A percentile compares a stretch with the other conserved stretches of the same genome.
These are phyloP conservation scores for Xylaria sp. DNA, from an alignment of 2,329 filamentous ascomycete species.

Conservation along the genomic window DNA sequence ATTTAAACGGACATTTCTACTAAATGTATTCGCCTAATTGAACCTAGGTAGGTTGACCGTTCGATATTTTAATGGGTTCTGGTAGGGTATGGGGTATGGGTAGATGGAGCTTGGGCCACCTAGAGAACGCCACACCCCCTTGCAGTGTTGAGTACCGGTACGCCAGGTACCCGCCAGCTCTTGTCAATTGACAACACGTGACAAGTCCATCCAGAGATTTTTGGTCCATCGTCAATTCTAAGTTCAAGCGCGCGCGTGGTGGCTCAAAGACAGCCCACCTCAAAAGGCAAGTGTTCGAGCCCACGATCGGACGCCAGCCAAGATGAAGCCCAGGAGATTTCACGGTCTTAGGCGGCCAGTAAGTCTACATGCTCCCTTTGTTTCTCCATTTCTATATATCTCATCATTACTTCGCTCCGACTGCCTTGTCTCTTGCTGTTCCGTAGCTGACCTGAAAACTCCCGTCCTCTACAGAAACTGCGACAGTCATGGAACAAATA, in stretches of 20 bases:
- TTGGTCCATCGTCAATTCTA: constrained; percentile 25
- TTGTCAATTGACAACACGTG: constrained; percentile 39
- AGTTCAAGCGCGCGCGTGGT: background rate
- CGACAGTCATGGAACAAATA: constrained; percentile 98
- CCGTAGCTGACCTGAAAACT: constrained; percentile 20
- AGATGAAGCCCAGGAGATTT: constrained; percentile 69
- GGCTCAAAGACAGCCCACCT: constrained; percentile 17
- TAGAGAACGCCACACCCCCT: too few relatives aligned
- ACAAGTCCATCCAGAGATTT: constrained; percentile 41
- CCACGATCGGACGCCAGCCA: constrained; percentile 43
- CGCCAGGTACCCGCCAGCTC: background rate
- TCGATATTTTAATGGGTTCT: too few relatives aligned
- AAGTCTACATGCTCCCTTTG: constrained; percentile 49
- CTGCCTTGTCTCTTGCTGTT: background rate
- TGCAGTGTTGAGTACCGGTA: background rate
- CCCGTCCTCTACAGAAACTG: constrained; percentile 73
- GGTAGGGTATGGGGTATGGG: background rate
- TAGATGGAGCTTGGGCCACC: constrained; percentile 1
- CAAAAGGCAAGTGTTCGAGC: constrained; percentile 30
- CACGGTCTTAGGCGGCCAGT: constrained; percentile 75
- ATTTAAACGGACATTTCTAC: background rate
- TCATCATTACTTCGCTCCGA: background rate
- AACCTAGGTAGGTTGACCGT: too few relatives aligned
- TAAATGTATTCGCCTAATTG: too few relatives aligned
- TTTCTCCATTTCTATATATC: background rate